Base-by-base conservation (phyloP, 164 flowering plant genomes). In the Aristolochia californica region DNA sequence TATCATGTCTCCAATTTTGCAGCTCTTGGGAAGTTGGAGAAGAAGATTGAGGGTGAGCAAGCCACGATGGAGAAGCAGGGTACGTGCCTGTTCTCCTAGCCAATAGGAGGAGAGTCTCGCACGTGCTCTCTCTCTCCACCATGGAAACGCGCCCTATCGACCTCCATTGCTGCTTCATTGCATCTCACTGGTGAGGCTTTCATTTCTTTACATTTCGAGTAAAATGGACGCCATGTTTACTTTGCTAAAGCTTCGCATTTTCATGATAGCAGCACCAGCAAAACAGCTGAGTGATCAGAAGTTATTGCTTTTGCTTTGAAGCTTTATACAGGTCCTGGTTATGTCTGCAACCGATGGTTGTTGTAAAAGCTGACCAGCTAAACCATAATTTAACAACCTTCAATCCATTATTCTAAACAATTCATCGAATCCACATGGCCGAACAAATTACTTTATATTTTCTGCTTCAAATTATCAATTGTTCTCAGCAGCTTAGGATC, bases 391-490 rank as follows among this genome's bases (percentile, higher is more conserved):
- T 50, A 50, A 50, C 54, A 50, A 50, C 2, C 0, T 50, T 13
- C 1, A 15, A 4, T 12, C 25, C 34, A 43, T 27, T 12, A 59
- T 48, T 13, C 62, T 12, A 28, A 20, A 27, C 16, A 16, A 52
- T n/a, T 48, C 44, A 56, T 91, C 11, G 82, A 85, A 45, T 83
- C 95, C 38, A 85, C 84, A 68, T 90, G 85, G 56, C 69, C 67
- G 58, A 85, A 91, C 73, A 91, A 74, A 67, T 89, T 85, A 43
- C 77, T 52, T 59, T 88, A 91, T 12, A 87, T 67, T 65, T 83
- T 84, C 65, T 80, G 74, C 74, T 91, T 91, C 77, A 91, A 68
- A 28, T 70, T 47, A 40, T 83, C 87, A 40, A 85, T 61, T 0
- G 66, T 77, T 40, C 74, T 82, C 23, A 49, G 43, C 55, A 75